phyloP scores from a whole-genome alignment of 2,329 filamentous ascomycete species.

The Fusarium incarnatum region DNA sequence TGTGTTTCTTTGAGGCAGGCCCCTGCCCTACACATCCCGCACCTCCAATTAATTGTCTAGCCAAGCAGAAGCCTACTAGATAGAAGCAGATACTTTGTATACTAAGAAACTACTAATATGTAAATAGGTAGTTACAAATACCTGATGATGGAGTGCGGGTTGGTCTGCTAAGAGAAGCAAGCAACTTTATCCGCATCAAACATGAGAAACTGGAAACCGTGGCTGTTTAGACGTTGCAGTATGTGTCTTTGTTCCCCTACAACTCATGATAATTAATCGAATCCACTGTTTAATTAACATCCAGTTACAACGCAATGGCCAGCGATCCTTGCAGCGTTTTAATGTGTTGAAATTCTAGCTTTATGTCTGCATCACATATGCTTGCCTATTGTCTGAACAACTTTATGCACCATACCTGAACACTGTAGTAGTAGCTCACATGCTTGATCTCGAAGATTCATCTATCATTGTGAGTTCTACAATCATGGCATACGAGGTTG shows the following conservation, averaged over 20 bases:
- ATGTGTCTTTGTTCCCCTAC: background rate
- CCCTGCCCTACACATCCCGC: too few relatives aligned
- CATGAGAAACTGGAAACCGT: background rate
- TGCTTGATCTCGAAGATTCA: background rate
- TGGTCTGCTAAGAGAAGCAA: background rate
- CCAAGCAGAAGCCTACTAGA: too few relatives aligned
- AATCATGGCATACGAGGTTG: background rate
- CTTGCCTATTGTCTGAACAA: background rate
- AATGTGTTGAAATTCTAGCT: background rate
- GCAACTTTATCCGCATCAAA: background rate
- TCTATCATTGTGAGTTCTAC: background rate
- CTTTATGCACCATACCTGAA: background rate
- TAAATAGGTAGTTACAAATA: too few relatives aligned
- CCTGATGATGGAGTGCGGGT: too few relatives aligned
- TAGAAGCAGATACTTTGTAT: too few relatives aligned
- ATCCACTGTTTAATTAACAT: background rate
- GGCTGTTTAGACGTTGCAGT: background rate
- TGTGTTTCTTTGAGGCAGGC: too few relatives aligned
- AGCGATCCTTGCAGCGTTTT: background rate
- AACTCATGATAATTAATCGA: fast-evolving
- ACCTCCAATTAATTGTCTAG: too few relatives aligned
- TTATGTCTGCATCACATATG: background rate
- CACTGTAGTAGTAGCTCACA: background rate
- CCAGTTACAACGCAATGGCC: background rate
- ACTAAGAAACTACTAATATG: too few relatives aligned